These are phyloP conservation scores for Sclerotinia sclerotiorum DNA, from an alignment of 2,329 filamentous ascomycete genomes.

Conservation along the genomic window DNA sequence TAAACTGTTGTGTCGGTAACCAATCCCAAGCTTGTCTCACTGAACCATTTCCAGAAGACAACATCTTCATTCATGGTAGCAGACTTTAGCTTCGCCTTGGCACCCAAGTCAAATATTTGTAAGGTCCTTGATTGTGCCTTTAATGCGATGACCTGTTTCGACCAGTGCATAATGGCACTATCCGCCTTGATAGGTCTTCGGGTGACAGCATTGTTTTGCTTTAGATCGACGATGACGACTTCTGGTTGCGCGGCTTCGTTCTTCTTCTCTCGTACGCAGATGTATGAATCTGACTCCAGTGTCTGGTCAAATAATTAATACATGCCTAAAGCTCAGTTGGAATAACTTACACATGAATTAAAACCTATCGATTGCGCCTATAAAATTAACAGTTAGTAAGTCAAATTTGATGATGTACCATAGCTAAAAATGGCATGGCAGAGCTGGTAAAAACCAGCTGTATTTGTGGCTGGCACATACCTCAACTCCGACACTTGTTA, in stretches of 20 bases:
- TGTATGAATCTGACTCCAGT: conserved; percentile 94
- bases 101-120: conserved; percentile 93
- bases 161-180: conserved; percentile 99
- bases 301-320: conserved; percentile 58
- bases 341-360: conserved; percentile 73
- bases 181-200: conserved; percentile 96
- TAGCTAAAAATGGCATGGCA: conserved; percentile 27
- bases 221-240: conserved; percentile 96
- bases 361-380: conserved; percentile 76
- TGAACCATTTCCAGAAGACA: conserved; percentile 99
- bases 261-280: conserved; percentile 95
- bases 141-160: conserved; percentile 90
- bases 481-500: conserved; percentile 54
- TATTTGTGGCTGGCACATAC: conserved; percentile 44
- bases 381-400: conserved; percentile 41
- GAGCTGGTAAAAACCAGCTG: conserved; percentile 28
- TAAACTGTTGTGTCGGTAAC: conserved; percentile 90
- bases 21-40: conserved; percentile 80
- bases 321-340: conserved; percentile 21
- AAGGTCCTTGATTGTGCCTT: conserved; percentile 92
- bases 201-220: conserved; percentile 94
- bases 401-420: conserved; percentile 20
- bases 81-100: conserved; percentile 95
- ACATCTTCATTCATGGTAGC: conserved; percentile 96
- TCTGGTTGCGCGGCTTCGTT: conserved; percentile 80